A percentile compares a stretch with the other conserved stretches of the same genome.
Conservation (phyloP, 2,329 filamentous ascomycete species). For the Aplosporella prunicola region DNA sequence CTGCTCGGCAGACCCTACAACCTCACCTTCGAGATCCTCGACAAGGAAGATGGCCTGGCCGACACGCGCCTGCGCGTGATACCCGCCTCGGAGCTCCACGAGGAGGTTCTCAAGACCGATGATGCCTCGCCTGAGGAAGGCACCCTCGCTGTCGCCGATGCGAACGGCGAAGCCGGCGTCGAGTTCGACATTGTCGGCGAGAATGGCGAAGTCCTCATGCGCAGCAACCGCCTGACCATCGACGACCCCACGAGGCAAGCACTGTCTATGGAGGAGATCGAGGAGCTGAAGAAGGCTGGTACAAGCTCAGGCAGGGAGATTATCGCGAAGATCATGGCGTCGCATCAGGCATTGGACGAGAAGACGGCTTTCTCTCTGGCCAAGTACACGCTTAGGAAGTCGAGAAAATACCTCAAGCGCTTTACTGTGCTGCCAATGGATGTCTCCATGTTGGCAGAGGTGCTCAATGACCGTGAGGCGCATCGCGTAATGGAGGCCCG, state of each 20-base stretch:
- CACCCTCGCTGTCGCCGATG: conserved; percentile 36
- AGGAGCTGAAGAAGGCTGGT: conserved; percentile 61
- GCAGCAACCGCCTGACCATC: conserved; percentile 54
- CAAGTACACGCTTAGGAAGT: conserved; percentile 92
- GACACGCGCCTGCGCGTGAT: conserved; percentile 69
- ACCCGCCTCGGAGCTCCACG: conserved; percentile 70
- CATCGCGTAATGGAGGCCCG: conserved; percentile 75
- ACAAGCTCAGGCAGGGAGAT: conserved; percentile 76
- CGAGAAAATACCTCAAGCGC: conserved; percentile 81
- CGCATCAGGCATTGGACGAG: conserved; percentile 81
- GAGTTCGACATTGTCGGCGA: conserved; percentile 40
- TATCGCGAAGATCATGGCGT: conserved; percentile 84
- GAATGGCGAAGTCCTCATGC: conserved; percentile 42
- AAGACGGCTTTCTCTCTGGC: conserved; percentile 90
- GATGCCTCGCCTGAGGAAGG: conserved; percentile 20
- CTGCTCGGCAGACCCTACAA: conserved; percentile 87
- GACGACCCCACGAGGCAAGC: conserved; percentile 63
- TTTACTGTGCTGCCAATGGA: conserved; percentile 83
- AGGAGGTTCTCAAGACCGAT: conserved; percentile 56
- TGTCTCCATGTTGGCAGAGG: conserved; percentile 64
- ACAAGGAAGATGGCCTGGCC: conserved; percentile 52
- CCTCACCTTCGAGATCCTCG: conserved; percentile 81
- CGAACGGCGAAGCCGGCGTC: conserved; percentile 19
- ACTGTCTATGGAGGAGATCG: conserved; percentile 62
- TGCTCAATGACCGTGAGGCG: conserved; percentile 73